Conservation (phyloP, 371 early-diverging fungal genomes). For the Mucor piriformis region DNA sequence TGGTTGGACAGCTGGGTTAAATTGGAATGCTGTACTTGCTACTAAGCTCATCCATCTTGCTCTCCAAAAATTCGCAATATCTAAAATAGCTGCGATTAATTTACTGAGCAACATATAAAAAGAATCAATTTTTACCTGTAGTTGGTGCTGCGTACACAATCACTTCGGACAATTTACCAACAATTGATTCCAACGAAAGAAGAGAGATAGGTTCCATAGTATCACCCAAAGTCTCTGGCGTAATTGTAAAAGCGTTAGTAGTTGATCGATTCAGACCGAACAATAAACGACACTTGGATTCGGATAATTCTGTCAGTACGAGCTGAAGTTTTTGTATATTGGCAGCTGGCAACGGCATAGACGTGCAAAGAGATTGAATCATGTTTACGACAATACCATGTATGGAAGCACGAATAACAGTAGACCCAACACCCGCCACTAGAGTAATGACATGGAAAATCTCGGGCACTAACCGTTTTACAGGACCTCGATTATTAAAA, state of each 20-base stretch:
- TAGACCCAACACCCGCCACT: conserved; percentile 79
- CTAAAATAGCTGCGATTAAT: conserved; percentile 27
- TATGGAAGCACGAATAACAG: conserved; percentile 78
- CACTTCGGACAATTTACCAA: conserved; percentile 73
- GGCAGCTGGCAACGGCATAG: conserved; percentile 57
- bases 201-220: conserved; percentile 67
- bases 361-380: conserved; percentile 81
- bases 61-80: conserved; percentile 78
- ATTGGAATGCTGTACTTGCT: conserved; percentile 86
- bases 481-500: conserved; percentile 74
- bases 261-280: conserved; percentile 75
- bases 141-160: conserved; percentile 73
- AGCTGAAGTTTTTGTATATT: conserved; percentile 56
- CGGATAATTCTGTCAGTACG: conserved; percentile 65
- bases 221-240: conserved; percentile 63
- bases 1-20: conserved; percentile 90
- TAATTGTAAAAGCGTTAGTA: conserved; percentile 68
- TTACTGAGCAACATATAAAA: not conserved
- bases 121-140: conserved; percentile 48
- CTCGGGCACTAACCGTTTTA: conserved; percentile 78
- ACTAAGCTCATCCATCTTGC: conserved; percentile 91
- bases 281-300: conserved; percentile 70
- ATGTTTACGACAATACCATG: conserved; percentile 89
- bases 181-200: conserved; percentile 74
- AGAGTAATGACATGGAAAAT: conserved; percentile 79